A percentile compares a stretch with the other conserved stretches of the same genome.
These are phyloP conservation scores for Lactifluus rugatus DNA, from an alignment of 768 basidiomycete genomes.

Conservation along the genomic window DNA sequence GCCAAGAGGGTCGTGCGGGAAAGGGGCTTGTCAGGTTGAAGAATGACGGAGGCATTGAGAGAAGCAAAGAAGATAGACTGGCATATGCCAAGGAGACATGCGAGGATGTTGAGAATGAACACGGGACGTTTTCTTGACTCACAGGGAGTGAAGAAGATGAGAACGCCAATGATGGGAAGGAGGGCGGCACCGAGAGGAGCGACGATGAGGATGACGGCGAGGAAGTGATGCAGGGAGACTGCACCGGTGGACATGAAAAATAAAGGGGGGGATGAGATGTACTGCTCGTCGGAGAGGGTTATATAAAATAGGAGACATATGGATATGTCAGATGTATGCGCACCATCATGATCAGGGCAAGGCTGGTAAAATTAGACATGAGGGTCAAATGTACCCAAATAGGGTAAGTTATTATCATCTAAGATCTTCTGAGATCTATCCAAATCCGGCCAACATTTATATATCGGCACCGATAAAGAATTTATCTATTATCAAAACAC, in stretches of 20 bases:
- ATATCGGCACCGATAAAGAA: neutral
- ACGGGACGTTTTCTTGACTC: constrained; percentile 15
- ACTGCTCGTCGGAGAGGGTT: neutral
- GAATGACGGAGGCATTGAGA: constrained; percentile 1
- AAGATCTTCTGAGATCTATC: neutral
- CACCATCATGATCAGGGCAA: neutral
- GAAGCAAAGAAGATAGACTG: constrained; percentile 9
- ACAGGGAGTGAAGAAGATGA: constrained; percentile 13
- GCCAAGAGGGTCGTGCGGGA: neutral
- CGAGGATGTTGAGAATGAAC: constrained; percentile 18
- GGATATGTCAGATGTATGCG: neutral
- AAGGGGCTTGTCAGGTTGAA: neutral
- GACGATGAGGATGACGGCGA: constrained; percentile 18
- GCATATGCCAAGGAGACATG: constrained; percentile 16
- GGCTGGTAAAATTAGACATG: neutral
- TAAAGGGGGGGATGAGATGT: neutral
- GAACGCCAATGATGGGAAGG: constrained; percentile 12
- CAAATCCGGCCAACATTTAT: neutral
- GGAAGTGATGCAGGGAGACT: constrained; percentile 1
- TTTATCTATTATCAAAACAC: constrained; percentile 45
- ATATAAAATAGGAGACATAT: neutral
- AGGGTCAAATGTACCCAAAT: constrained; percentile 1
- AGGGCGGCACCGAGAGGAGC: constrained; percentile 14
- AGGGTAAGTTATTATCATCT: neutral
- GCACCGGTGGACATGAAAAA: neutral